A percentile compares a stretch with the other conserved stretches of the same genome.
phyloP scores from a whole-genome alignment of 2,329 filamentous ascomycete genomes.

The Fulvia fulva region DNA sequence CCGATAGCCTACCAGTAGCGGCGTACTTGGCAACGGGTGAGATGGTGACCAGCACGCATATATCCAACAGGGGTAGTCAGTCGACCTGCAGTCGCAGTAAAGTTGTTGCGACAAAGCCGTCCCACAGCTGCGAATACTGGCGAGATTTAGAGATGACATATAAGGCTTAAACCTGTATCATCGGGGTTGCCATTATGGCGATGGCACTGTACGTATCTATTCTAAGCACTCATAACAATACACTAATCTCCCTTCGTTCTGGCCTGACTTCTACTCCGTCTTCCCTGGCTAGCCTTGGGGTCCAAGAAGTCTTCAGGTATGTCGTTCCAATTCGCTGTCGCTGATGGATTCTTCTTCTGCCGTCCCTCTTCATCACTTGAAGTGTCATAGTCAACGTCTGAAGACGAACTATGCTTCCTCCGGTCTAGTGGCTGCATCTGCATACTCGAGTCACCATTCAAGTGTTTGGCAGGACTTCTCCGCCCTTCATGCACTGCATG shows the following conservation, averaged over 20 bases:
- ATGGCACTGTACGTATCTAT: neutral
- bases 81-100: too few species aligned
- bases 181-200: too few species aligned
- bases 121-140: too few species aligned
- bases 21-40: too few species aligned
- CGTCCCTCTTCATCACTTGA: constrained; percentile 26
- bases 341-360: constrained; percentile 1
- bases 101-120: too few species aligned
- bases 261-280: constrained; percentile 29
- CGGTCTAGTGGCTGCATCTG: constrained; percentile 42
- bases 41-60: too few species aligned
- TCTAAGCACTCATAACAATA: constrained; percentile 3
- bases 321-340: constrained; percentile 47
- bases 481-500: neutral
- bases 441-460: constrained; percentile 23
- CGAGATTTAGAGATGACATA: too few species aligned
- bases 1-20: too few species aligned
- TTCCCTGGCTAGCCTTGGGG: constrained; percentile 22
- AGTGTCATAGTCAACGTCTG: constrained; percentile 31
- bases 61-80: too few species aligned
- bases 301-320: constrained; percentile 44
- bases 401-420: constrained; percentile 24
- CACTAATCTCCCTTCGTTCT: constrained; percentile 30
- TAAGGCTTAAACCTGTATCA: too few species aligned
- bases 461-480: neutral